A percentile compares a stretch with the other conserved stretches of the same genome.
Conservation (phyloP, 768 basidiomycete species). For the Mrakia blollopis region DNA sequence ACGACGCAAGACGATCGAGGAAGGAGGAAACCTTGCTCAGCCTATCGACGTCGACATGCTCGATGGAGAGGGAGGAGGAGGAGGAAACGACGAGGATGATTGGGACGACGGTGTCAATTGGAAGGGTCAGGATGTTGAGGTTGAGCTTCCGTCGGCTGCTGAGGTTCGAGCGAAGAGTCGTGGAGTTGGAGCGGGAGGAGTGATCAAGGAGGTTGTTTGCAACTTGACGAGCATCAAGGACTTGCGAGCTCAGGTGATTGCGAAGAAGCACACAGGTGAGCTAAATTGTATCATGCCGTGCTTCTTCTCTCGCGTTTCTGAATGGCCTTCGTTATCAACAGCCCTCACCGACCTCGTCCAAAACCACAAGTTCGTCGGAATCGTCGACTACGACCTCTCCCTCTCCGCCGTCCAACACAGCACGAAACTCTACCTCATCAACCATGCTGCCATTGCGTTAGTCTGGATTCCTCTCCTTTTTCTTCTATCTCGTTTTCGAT, state of each 20-base stretch:
- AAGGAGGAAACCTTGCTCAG: constrained; percentile 6
- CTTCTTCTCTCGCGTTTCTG: not conserved
- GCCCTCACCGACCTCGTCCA: constrained; percentile 76
- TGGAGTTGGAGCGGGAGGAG: constrained; percentile 32
- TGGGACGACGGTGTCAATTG: constrained; percentile 8
- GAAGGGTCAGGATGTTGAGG: constrained; percentile 7
- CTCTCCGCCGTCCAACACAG: constrained; percentile 79
- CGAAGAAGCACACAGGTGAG: constrained; percentile 67
- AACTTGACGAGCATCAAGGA: constrained; percentile 66
- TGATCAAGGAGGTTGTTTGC: constrained; percentile 68
- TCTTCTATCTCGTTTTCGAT: not conserved
- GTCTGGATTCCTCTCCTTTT: constrained; percentile 41
- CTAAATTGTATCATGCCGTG: not conserved
- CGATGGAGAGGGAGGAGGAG: constrained; percentile 48
- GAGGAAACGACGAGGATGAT: constrained; percentile 1
- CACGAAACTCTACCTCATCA: constrained; percentile 83
- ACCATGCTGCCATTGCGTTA: constrained; percentile 77
- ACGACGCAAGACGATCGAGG: constrained; percentile 15
- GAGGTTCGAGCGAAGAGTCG: constrained; percentile 37
- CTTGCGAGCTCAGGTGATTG: constrained; percentile 58
- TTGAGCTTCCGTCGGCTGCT: constrained; percentile 18
- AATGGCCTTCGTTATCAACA: constrained; percentile 41
- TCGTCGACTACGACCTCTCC: constrained; percentile 69
- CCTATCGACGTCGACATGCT: constrained; percentile 50
- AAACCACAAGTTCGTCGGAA: constrained; percentile 86